Percentiles rank a stretch among this genome's conserved stretches.
These are phyloP conservation scores for Clarireedia homoeocarpa DNA, from an alignment of 2,329 filamentous ascomycete species.

Conservation along the genomic window DNA sequence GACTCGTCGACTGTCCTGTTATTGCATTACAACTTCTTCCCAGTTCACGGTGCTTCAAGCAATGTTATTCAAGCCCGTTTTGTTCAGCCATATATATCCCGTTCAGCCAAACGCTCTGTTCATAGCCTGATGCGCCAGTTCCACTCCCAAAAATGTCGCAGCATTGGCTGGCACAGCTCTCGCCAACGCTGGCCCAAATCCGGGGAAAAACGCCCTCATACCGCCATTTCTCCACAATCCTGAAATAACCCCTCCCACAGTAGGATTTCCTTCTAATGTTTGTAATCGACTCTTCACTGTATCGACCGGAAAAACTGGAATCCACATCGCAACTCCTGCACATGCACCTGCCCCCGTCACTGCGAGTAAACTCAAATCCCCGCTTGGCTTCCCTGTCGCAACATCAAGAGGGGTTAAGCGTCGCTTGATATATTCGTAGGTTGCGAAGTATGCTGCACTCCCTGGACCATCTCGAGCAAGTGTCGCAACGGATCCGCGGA, in stretches of 20 bases:
- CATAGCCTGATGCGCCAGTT: slow-evolving; percentile 78
- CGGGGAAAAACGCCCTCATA: slow-evolving; percentile 90
- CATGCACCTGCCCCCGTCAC: slow-evolving; percentile 81
- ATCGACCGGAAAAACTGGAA: slow-evolving; percentile 94
- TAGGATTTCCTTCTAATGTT: slow-evolving; percentile 79
- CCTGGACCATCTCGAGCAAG: slow-evolving; percentile 90
- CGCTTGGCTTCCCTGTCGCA: slow-evolving; percentile 60
- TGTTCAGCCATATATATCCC: too few relatives aligned
- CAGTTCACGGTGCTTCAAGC: too few relatives aligned
- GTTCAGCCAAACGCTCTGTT: slow-evolving; percentile 57
- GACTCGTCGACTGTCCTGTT: too few relatives aligned
- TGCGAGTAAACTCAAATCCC: slow-evolving; percentile 72
- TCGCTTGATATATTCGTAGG: slow-evolving; percentile 94
- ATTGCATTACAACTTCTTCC: too few relatives aligned
- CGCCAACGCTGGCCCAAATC: slow-evolving; percentile 85
- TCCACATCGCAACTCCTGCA: slow-evolving; percentile 98
- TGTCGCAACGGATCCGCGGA: slow-evolving; percentile 84
- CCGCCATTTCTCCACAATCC: slow-evolving; percentile 81
- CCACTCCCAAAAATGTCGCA: slow-evolving; percentile 84
- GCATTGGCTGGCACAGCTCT: slow-evolving; percentile 94
- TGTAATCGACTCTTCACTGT: slow-evolving; percentile 93
- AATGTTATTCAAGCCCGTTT: too few relatives aligned
- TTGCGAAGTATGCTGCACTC: slow-evolving; percentile 90
- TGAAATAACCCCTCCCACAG: slow-evolving; percentile 69
- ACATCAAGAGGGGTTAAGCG: slow-evolving; percentile 75